Conservation (phyloP, 2,329 filamentous ascomycete genomes). For the Pseudogymnoascus sp. region DNA sequence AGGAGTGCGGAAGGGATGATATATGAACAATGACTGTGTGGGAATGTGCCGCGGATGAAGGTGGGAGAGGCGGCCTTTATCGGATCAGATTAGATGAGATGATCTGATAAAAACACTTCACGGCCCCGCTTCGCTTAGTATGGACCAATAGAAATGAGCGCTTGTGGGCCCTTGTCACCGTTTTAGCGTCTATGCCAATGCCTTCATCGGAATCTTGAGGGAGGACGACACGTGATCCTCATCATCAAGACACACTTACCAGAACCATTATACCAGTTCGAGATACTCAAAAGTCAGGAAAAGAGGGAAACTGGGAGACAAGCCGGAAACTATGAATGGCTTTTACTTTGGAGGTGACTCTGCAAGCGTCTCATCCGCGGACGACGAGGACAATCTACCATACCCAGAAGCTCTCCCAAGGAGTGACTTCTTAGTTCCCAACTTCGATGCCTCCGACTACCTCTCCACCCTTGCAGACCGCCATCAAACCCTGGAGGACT, state of each 20-base stretch:
- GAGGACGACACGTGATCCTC: background rate
- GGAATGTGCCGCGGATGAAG: background rate
- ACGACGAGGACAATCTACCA: slow-evolving; percentile 66
- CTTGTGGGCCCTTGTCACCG: slow-evolving; percentile 3
- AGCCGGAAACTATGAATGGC: slow-evolving; percentile 33
- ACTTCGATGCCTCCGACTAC: slow-evolving; percentile 75
- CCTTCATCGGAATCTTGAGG: slow-evolving; percentile 6
- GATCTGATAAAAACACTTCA: slow-evolving; percentile 8
- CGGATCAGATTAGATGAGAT: slow-evolving; percentile 9
- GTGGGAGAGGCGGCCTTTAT: slow-evolving; percentile 8
- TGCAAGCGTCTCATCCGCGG: slow-evolving; percentile 25
- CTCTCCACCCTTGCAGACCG: slow-evolving; percentile 75
- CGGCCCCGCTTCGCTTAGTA: background rate
- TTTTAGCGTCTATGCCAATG: background rate
- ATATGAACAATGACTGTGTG: slow-evolving; percentile 8
- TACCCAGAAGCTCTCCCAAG: slow-evolving; percentile 82
- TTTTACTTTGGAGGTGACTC: slow-evolving; percentile 34
- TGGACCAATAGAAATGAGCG: background rate
- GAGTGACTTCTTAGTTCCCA: slow-evolving; percentile 65
- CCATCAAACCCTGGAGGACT: slow-evolving; percentile 91
- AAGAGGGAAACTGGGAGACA: background rate
- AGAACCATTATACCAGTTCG: background rate
- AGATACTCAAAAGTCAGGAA: background rate
- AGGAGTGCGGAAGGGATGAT: background rate
- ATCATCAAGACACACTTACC: background rate